phyloP scores from a whole-genome alignment of 2,329 filamentous ascomycete genomes.

The Calonectria multiphialidica region DNA sequence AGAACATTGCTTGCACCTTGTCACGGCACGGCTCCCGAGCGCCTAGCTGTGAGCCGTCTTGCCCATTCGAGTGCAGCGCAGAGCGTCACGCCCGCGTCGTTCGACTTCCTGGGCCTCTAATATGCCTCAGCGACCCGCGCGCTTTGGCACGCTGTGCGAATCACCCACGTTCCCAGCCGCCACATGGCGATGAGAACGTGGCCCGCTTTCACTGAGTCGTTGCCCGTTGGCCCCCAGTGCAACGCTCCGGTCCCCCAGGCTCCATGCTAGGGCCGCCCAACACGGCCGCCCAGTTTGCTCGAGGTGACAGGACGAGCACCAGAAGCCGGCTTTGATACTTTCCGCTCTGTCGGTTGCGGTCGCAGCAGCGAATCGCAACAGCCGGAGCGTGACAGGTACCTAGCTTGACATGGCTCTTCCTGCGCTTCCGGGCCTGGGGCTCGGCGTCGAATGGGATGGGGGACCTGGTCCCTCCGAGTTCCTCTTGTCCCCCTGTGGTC shows the following conservation, averaged over 20 bases:
- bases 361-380: slow-evolving; percentile 25
- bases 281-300: slow-evolving; percentile 39
- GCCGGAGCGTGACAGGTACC: slow-evolving; percentile 28
- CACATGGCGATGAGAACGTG: slow-evolving; percentile 46
- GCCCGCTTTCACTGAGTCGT: slow-evolving; percentile 46
- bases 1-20: slow-evolving; percentile 1
- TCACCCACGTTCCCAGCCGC: slow-evolving; percentile 39
- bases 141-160: slow-evolving; percentile 31
- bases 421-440: slow-evolving; percentile 34
- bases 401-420: slow-evolving; percentile 34
- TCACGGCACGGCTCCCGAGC: slow-evolving; percentile 17
- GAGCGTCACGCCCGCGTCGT: slow-evolving; percentile 10
- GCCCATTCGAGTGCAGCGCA: slow-evolving; percentile 1
- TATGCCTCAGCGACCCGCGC: slow-evolving; percentile 32
- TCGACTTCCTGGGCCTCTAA: slow-evolving; percentile 21
- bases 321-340: slow-evolving; percentile 36
- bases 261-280: slow-evolving; percentile 36
- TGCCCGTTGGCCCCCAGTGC: slow-evolving; percentile 37
- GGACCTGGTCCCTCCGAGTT: slow-evolving; percentile 34
- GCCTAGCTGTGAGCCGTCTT: slow-evolving; percentile 12
- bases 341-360: slow-evolving; percentile 37
- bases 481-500: slow-evolving; percentile 28
- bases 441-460: slow-evolving; percentile 26
- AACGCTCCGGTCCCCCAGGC: slow-evolving; percentile 34
- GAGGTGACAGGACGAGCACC: slow-evolving; percentile 35